A percentile compares a stretch with the other conserved stretches of the same genome.
Evolutionary conservation across 768 basidiomycete genomes (phyloP).

Genomic region (Psilocybe cubensis): DNA sequence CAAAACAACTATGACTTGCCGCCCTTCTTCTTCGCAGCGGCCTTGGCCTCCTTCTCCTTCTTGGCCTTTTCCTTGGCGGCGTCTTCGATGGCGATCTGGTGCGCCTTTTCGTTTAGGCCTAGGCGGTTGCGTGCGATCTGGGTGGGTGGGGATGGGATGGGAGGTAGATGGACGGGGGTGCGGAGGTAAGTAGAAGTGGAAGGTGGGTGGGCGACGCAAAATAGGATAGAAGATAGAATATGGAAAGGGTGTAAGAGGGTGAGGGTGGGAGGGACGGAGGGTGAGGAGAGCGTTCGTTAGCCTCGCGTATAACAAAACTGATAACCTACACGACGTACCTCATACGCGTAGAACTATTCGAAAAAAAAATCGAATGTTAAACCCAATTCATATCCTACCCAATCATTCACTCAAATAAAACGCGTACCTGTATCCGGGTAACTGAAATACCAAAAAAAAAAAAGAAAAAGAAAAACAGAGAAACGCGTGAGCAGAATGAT

Average conservation of each 20-base stretch:
- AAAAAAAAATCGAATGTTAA: background rate
- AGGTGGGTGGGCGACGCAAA: too few relatives aligned
- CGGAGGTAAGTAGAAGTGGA: too few relatives aligned
- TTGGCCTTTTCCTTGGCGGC: constrained; percentile 65
- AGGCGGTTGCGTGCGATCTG: constrained; percentile 94
- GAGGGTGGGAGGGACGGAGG: background rate
- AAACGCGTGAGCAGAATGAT: too few relatives aligned
- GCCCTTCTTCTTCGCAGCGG: constrained; percentile 33
- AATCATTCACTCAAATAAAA: too few relatives aligned
- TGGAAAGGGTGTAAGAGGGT: too few relatives aligned
- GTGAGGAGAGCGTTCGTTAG: too few relatives aligned
- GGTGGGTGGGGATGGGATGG: background rate
- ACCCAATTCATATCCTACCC: too few relatives aligned
- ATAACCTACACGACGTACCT: constrained; percentile 50
- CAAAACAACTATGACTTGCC: constrained; percentile 11
- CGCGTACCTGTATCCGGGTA: constrained; percentile 70
- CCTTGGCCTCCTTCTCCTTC: constrained; percentile 47
- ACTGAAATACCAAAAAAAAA: constrained; percentile 36
- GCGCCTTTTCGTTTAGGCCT: constrained; percentile 87
- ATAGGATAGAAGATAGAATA: too few relatives aligned
- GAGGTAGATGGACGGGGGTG: too few relatives aligned
- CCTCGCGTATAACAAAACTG: background rate
- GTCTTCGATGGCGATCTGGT: constrained; percentile 79
- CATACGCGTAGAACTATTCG: constrained; percentile 86
- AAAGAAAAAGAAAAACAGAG: background rate